phyloP scores from a whole-genome alignment of 1,139 yeast species.

The Pichia inconspicua region DNA sequence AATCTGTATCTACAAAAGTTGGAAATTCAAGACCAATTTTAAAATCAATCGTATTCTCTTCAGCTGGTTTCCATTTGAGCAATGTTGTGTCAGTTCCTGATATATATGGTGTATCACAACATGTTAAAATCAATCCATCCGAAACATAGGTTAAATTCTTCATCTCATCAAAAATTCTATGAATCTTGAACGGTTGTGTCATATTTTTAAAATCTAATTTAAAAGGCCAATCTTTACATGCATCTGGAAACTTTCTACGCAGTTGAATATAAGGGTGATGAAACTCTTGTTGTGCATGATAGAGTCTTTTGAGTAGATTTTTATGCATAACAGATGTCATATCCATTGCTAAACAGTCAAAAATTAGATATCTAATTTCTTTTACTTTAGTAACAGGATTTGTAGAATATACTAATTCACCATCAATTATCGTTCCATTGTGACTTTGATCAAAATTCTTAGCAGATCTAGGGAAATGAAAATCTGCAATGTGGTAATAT shows the following conservation, averaged over 20 bases:
- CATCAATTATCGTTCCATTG: constrained; percentile 85
- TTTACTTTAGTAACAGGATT: constrained; percentile 43
- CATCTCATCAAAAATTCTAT: constrained; percentile 65
- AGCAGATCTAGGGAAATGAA: constrained; percentile 69
- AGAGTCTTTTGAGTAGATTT: constrained; percentile 71
- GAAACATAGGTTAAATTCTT: constrained; percentile 78
- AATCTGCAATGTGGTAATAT: constrained; percentile 68
- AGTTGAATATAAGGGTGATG: constrained; percentile 74
- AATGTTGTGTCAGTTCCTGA: constrained; percentile 80
- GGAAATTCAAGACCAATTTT: constrained; percentile 65
- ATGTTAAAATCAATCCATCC: constrained; percentile 91
- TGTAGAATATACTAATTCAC: constrained; percentile 66
- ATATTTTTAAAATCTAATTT: constrained; percentile 78
- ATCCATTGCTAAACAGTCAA: constrained; percentile 84
- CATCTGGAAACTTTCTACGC: constrained; percentile 61
- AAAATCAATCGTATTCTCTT: constrained; percentile 89
- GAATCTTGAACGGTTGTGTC: constrained; percentile 75
- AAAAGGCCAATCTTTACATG: constrained; percentile 73
- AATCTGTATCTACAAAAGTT: constrained; percentile 55
- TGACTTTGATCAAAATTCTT: constrained; percentile 56
- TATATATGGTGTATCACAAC: constrained; percentile 79
- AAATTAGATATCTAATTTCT: constrained; percentile 74
- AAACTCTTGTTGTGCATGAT: constrained; percentile 76
- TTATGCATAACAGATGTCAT: constrained; percentile 63
- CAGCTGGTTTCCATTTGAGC: constrained; percentile 95